These are phyloP conservation scores for Alloteropsis semialata DNA, from an alignment of 176 grass and related monocot species.

Conservation along the genomic window DNA sequence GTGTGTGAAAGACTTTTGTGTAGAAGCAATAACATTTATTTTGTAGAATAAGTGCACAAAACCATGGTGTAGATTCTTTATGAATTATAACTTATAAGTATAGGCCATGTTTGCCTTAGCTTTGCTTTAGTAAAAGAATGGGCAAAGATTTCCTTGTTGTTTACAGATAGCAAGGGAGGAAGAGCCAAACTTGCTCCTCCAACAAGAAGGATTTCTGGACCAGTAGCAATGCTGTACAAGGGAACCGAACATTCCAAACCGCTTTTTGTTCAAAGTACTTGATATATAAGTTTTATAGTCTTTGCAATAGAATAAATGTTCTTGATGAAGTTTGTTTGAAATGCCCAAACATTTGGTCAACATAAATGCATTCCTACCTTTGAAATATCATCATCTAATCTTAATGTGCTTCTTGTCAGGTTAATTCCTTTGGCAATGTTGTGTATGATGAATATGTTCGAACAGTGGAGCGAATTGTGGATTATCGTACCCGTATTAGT, in stretches of 20 bases:
- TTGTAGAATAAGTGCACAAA: not conserved
- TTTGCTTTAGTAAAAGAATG: not conserved
- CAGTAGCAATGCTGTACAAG: not conserved
- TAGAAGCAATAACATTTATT: not conserved
- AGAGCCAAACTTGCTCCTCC: not conserved
- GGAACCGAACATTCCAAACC: not conserved
- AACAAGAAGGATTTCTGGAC: not conserved
- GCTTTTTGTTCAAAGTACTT: not conserved
- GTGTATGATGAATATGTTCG: constrained; percentile 84
- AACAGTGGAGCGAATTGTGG: constrained; percentile 72
- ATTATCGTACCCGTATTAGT: constrained; percentile 86
- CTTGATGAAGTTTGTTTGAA: not conserved
- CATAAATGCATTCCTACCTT: not conserved
- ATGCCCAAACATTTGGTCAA: not conserved
- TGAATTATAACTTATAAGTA: not conserved
- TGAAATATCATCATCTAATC: constrained; percentile 13
- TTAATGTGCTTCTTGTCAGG: constrained; percentile 46
- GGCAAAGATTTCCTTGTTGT: not conserved
- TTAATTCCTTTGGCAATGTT: constrained; percentile 80
- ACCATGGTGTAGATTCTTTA: not conserved
- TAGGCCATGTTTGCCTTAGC: not conserved
- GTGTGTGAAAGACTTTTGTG: not conserved
- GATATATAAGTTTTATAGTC: not conserved
- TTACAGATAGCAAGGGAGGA: not conserved
- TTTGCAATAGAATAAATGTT: not conserved